These are phyloP conservation scores for Cyberlindnera amylophila DNA, from an alignment of 805 yeast species.

Conservation along the genomic window DNA sequence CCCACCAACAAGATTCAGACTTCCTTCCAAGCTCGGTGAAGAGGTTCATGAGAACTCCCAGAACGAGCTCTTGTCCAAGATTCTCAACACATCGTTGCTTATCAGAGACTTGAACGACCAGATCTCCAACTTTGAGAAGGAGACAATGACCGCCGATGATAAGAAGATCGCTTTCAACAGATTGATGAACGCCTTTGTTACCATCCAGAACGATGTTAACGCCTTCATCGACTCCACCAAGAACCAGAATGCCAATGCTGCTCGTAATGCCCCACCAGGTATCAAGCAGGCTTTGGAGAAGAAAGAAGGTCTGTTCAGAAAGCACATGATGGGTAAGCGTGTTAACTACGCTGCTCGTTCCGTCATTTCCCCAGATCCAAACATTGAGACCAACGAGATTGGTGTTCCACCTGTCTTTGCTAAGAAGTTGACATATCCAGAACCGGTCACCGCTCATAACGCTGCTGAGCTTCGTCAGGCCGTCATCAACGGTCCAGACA, in stretches of 20 bases:
- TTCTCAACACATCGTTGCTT: constrained; percentile 72
- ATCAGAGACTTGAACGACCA: constrained; percentile 90
- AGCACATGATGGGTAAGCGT: constrained; percentile 99
- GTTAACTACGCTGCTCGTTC: constrained; percentile 99
- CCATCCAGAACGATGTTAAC: constrained; percentile 92
- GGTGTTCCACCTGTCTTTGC: constrained; percentile 99
- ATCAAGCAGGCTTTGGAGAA: constrained; percentile 96
- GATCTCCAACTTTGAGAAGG: constrained; percentile 57
- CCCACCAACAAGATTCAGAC: constrained; percentile 94
- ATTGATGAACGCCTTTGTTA: constrained; percentile 93
- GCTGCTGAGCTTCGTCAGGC: constrained; percentile 89
- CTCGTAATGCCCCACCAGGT: constrained; percentile 80
- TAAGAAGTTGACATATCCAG: constrained; percentile 91
- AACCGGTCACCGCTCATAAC: constrained; percentile 92
- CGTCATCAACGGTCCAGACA: constrained; percentile 94
- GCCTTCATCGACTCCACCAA: constrained; percentile 90
- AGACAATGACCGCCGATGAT: constrained; percentile 60
- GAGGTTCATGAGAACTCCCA: constrained; percentile 93
- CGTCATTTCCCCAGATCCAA: constrained; percentile 98
- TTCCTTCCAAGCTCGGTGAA: constrained; percentile 96
- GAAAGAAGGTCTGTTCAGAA: constrained; percentile 97
- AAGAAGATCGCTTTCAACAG: constrained; percentile 77
- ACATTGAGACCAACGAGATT: constrained; percentile 93
- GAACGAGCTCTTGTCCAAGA: constrained; percentile 79
- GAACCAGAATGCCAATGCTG: constrained; percentile 67